Base-by-base conservation (phyloP, 2,329 filamentous ascomycete genomes). In the Stagonosporopsis rhizophila region DNA sequence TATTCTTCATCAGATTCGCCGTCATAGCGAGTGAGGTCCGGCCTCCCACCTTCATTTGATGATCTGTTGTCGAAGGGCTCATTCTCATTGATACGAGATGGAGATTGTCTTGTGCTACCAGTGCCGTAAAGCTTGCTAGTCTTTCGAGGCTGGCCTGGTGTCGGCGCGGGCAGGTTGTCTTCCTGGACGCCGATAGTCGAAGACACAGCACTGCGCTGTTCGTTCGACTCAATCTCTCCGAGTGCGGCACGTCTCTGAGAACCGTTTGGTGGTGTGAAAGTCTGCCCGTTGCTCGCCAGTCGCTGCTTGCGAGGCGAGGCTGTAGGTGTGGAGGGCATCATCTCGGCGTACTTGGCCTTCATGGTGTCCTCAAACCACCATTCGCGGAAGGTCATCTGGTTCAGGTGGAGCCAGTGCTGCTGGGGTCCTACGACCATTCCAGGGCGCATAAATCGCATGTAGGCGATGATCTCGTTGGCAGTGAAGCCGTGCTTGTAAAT, bases 351-450 rank as follows among this genome's bases (percentile, higher is more conserved):
- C 71, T 92, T 90, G 79, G 94, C 90, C 79, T 92, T 92, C 70
- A 95, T 85, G 39, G 82, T 83, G 72, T 91, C 88, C 71, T 90
- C 88, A 62, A 86, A 84, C 91, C 93, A 98, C 95, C 95, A 99
- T 78, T 98, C 92, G n/a, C 95, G 87, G 87, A 99, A 99, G 32
- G 90, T 89, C 32, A 90, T 90, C 78, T 99, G 95, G 80, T 99
- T 97, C 60, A 99, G 85, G 74, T 99, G 95, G 51, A 99, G 85
- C 95, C 95, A 99, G 79, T 99, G 95, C 79, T 99, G 95, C 75
- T 99, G 95, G 35, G 95, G 95, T 0, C 95, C 95, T 49, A 99
- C 95, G 6, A 99, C 95, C 95, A 99, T 99, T 49, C 95, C 95
- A 0, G 95, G 95, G 56, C 94, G 86, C 94, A 98, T 98, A 80